These are phyloP conservation scores for Asclepias syriaca DNA, from an alignment of 257 asterid genomes.

Conservation along the genomic window DNA sequence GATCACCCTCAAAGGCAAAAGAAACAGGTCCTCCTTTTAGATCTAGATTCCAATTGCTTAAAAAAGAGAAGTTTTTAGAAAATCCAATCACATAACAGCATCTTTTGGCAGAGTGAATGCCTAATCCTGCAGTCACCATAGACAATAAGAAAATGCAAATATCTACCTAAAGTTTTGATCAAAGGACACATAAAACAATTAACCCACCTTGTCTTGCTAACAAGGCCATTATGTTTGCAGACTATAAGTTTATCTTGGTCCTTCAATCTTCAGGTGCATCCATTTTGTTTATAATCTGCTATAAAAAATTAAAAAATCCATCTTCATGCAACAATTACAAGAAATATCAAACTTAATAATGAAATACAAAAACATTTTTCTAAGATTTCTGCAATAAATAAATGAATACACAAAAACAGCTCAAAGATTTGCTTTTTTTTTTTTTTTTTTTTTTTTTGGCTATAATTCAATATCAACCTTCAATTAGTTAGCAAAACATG, in stretches of 20 bases:
- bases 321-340: background rate
- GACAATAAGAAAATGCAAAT: background rate
- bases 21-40: conserved; percentile 27
- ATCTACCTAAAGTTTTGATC: background rate
- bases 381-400: background rate
- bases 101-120: background rate
- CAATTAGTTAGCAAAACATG: background rate
- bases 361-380: background rate
- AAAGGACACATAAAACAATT: background rate
- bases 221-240: background rate
- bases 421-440: background rate
- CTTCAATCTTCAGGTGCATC: background rate
- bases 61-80: conserved; percentile 33
- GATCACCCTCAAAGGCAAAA: conserved; percentile 23
- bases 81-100: conserved; percentile 1
- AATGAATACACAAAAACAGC: background rate
- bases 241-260: background rate
- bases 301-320: background rate
- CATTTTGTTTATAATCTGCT: background rate
- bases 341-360: background rate
- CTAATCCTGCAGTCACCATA: background rate
- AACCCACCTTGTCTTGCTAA: background rate
- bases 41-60: conserved; percentile 33
- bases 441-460: too few species aligned
- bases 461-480: background rate